phyloP scores from a whole-genome alignment of 345 rosid genomes.

The Sonneratia alba region DNA sequence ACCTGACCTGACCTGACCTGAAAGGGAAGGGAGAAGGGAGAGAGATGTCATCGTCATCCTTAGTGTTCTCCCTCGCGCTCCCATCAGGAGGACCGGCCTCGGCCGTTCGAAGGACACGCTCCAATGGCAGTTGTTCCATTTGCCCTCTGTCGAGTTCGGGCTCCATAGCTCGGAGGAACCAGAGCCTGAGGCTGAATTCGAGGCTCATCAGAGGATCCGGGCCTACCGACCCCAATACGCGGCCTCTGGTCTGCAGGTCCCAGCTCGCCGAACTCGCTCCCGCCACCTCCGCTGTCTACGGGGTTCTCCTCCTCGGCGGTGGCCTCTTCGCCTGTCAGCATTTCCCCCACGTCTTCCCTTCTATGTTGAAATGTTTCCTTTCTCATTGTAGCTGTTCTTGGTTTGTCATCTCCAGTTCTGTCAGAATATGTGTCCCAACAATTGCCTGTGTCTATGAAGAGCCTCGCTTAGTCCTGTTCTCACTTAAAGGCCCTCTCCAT shows the following conservation, averaged over 20 bases:
- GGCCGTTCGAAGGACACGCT: not conserved
- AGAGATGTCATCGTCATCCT: constrained; percentile 5
- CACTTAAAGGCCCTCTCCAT: not conserved
- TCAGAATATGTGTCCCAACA: not conserved
- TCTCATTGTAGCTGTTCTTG: not conserved
- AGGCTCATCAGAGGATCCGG: too few relatives aligned
- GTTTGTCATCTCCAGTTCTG: not conserved
- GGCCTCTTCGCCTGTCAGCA: constrained; percentile 69
- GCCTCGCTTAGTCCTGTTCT: not conserved
- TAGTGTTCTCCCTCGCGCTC: not conserved
- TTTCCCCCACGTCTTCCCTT: not conserved
- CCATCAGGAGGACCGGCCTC: not conserved
- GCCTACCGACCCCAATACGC: not conserved
- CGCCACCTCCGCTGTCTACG: constrained; percentile 55
- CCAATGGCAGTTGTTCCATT: not conserved
- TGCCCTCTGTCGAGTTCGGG: too few relatives aligned
- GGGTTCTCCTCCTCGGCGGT: constrained; percentile 54
- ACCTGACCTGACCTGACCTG: not conserved
- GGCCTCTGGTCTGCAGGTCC: constrained; percentile 31
- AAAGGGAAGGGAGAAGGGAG: not conserved
- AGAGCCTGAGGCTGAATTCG: not conserved
- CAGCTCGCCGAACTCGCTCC: constrained; percentile 59
- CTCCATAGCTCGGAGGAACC: not conserved
- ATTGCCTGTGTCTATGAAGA: too few relatives aligned
- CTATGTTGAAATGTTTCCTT: not conserved